Percentiles rank a stretch among this genome's conserved stretches.
Conservation (phyloP, 805 yeast species). For the Metschnikowia lochheadii region DNA sequence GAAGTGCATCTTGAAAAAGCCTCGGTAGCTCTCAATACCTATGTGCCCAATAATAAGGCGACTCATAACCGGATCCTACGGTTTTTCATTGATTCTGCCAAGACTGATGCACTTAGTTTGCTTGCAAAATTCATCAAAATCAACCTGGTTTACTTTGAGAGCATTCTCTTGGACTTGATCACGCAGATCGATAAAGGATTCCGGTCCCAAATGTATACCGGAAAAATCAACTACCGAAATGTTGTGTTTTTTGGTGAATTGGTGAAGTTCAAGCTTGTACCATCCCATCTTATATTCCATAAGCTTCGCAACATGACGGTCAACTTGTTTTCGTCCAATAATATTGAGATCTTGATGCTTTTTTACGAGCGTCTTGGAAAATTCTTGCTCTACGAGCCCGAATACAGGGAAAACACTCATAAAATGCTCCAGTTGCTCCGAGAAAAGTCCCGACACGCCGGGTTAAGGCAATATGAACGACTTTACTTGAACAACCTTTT, state of each 20-base stretch:
- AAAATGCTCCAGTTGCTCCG: slow-evolving; percentile 59
- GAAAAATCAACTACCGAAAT: slow-evolving; percentile 51
- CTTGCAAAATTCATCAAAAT: slow-evolving; percentile 70
- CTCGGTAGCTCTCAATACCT: slow-evolving; percentile 44
- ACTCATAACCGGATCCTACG: slow-evolving; percentile 57
- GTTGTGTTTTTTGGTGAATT: slow-evolving; percentile 68
- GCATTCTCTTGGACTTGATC: slow-evolving; percentile 49
- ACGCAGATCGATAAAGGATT: slow-evolving; percentile 55
- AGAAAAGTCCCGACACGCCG: slow-evolving; percentile 44
- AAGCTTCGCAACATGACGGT: slow-evolving; percentile 60
- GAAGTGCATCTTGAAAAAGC: slow-evolving; percentile 49
- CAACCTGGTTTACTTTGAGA: slow-evolving; percentile 45
- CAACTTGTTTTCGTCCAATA: slow-evolving; percentile 48
- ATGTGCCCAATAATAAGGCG: slow-evolving; percentile 65
- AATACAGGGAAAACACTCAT: slow-evolving; percentile 54
- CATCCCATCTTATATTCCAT: slow-evolving; percentile 68
- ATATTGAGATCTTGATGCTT: slow-evolving; percentile 65
- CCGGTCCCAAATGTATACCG: slow-evolving; percentile 52
- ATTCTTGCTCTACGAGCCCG: slow-evolving; percentile 53
- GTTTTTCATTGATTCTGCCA: slow-evolving; percentile 47
- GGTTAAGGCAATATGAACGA: slow-evolving; percentile 50
- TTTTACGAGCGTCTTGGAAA: slow-evolving; percentile 73
- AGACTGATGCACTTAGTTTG: slow-evolving; percentile 42
- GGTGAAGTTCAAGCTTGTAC: slow-evolving; percentile 70
- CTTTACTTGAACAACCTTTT: slow-evolving; percentile 57